Conservation (phyloP, 371 early-diverging fungal genomes). For the Syncephalastrum racemosum region DNA sequence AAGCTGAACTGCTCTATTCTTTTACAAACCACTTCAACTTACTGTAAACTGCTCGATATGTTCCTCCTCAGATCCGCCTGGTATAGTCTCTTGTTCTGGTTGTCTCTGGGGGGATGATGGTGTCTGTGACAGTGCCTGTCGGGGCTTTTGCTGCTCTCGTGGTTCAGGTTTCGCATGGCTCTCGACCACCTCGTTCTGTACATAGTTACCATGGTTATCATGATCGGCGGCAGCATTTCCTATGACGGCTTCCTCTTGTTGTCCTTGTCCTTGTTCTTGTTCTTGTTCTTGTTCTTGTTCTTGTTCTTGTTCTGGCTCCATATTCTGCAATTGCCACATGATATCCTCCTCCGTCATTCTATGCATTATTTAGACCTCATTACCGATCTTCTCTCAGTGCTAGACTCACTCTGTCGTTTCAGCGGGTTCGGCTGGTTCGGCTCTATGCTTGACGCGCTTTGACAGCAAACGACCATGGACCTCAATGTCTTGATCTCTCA, state of each 20-base stretch:
- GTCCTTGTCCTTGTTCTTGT: constrained; percentile 1
- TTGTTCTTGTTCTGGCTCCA: constrained; percentile 48
- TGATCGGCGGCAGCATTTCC: background rate
- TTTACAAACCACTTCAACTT: constrained; percentile 6
- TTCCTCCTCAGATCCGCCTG: constrained; percentile 36
- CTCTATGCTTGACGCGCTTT: constrained; percentile 3
- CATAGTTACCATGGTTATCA: background rate
- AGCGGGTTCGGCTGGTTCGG: background rate
- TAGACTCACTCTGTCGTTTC: constrained; percentile 25
- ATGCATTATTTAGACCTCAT: constrained; percentile 10
- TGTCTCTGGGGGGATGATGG: background rate
- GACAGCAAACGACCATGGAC: background rate
- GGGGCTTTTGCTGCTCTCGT: background rate
- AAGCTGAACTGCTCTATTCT: no score
- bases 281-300: constrained; percentile 9
- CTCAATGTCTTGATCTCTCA: background rate
- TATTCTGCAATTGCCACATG: constrained; percentile 63
- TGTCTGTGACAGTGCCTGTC: background rate
- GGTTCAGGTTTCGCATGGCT: background rate
- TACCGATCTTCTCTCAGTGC: constrained; percentile 16
- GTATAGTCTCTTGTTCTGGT: constrained; percentile 1
- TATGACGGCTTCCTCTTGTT: background rate
- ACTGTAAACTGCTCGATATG: constrained; percentile 36
- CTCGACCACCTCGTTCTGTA: background rate
- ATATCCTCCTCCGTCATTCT: constrained; percentile 76